phyloP scores from a whole-genome alignment of 306 rosid genomes.

The Acacia confusa region DNA sequence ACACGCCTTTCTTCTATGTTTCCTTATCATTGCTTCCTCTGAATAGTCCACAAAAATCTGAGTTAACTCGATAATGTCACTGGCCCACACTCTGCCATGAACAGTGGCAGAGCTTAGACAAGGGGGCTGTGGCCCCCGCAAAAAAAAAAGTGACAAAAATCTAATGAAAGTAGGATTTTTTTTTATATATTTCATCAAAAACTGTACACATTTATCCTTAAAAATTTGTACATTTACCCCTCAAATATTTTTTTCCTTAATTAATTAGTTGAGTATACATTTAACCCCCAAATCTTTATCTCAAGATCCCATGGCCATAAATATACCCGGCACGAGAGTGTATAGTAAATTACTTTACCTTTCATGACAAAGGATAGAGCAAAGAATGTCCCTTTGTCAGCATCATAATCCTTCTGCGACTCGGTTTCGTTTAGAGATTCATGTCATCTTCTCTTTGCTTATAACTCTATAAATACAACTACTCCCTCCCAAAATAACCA shows the following conservation, averaged over 20 bases:
- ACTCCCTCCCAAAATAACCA: background rate
- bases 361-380: background rate
- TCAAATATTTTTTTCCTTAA: too few relatives aligned
- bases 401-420: background rate
- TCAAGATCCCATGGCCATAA: too few relatives aligned
- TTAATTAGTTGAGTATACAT: too few relatives aligned
- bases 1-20: background rate
- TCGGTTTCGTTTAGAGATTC: background rate
- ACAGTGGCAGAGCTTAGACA: too few relatives aligned
- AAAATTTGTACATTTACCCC: too few relatives aligned
- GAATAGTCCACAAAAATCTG: background rate
- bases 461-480: conserved; percentile 30
- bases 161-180: too few relatives aligned
- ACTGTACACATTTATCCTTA: too few relatives aligned
- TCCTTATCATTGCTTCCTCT: background rate
- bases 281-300: too few relatives aligned
- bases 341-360: too few relatives aligned
- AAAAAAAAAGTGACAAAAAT: too few relatives aligned
- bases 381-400: conserved; percentile 10
- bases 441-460: background rate
- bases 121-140: too few relatives aligned
- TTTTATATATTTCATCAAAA: too few relatives aligned
- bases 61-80: background rate
- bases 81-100: background rate
- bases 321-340: background rate